Evolutionary conservation across 441 rosid species (phyloP).

Genomic region (Raphanus hybrid): DNA sequence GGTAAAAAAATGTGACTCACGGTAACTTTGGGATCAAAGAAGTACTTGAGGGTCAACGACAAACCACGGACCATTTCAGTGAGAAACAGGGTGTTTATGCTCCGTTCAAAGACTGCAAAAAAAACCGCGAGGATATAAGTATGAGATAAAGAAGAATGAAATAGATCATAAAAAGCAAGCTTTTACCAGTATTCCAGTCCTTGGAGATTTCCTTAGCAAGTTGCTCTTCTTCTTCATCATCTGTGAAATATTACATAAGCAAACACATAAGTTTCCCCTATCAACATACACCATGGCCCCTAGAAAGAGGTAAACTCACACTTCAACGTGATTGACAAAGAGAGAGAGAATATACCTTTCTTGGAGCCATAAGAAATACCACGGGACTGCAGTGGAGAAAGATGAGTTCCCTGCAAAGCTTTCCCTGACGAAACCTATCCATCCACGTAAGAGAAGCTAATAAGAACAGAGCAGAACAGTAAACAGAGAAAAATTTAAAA

Average conservation of each 20-base stretch:
- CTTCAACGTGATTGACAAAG: neutral
- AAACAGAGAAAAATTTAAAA: too few relatives aligned
- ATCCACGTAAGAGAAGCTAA: neutral
- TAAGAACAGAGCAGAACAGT: neutral
- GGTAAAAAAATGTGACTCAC: slow-evolving; percentile 53
- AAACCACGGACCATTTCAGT: slow-evolving; percentile 94
- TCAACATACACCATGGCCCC: too few relatives aligned
- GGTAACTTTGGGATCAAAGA: slow-evolving; percentile 85
- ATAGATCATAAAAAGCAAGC: neutral
- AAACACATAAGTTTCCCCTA: too few relatives aligned
- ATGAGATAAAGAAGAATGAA: neutral
- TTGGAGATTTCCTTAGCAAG: slow-evolving; percentile 90
- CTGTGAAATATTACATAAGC: slow-evolving; percentile 48
- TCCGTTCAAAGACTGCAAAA: slow-evolving; percentile 77
- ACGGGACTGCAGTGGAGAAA: slow-evolving; percentile 52
- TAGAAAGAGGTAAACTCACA: slow-evolving; percentile 7
- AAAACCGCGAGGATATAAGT: slow-evolving; percentile 20
- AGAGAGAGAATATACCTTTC: slow-evolving; percentile 52
- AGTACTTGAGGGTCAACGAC: slow-evolving; percentile 82
- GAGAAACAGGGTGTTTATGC: slow-evolving; percentile 83
- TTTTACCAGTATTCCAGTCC: slow-evolving; percentile 87
- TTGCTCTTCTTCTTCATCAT: slow-evolving; percentile 86
- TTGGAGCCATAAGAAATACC: slow-evolving; percentile 63
- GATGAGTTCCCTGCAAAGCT: slow-evolving; percentile 54
- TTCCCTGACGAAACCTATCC: slow-evolving; percentile 66